Percentiles rank a stretch among this genome's conserved stretches.
Conservation (phyloP, 495 filamentous ascomycete genomes). For the Neurospora hispaniola region DNA sequence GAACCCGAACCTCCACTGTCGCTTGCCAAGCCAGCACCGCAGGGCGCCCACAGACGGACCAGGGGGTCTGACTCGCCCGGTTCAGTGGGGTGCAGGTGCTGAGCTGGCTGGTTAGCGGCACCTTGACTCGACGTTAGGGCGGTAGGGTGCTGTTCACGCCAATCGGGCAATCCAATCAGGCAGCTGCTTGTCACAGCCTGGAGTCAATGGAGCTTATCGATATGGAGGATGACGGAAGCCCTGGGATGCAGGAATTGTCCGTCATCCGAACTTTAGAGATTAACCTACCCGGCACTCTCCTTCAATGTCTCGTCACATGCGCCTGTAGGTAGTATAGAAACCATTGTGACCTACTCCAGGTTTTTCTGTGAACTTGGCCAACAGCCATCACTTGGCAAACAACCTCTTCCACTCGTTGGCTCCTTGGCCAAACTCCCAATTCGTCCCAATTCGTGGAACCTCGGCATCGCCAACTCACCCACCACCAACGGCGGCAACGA, state of each 20-base stretch:
- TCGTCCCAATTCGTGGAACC: background rate
- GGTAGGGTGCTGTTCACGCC: background rate
- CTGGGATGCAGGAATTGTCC: background rate
- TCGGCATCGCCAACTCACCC: background rate
- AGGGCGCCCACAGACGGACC: background rate
- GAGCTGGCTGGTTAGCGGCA: background rate
- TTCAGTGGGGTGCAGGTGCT: background rate
- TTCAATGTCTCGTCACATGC: background rate
- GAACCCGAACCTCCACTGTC: background rate
- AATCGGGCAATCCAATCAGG: background rate
- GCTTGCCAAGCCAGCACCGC: background rate
- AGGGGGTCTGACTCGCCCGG: background rate
- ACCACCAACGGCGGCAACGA: background rate
- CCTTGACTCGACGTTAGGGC: background rate
- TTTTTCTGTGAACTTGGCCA: background rate
- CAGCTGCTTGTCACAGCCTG: background rate
- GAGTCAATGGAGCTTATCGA: background rate
- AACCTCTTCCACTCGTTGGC: background rate
- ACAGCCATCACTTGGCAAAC: background rate
- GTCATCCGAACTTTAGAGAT: background rate
- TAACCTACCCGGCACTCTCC: background rate
- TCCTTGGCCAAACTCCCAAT: background rate
- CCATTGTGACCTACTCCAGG: background rate
- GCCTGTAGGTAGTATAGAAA: background rate
- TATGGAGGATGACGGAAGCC: background rate